phyloP scores from a whole-genome alignment of 257 asterid species.

The Petrea volubilis region DNA sequence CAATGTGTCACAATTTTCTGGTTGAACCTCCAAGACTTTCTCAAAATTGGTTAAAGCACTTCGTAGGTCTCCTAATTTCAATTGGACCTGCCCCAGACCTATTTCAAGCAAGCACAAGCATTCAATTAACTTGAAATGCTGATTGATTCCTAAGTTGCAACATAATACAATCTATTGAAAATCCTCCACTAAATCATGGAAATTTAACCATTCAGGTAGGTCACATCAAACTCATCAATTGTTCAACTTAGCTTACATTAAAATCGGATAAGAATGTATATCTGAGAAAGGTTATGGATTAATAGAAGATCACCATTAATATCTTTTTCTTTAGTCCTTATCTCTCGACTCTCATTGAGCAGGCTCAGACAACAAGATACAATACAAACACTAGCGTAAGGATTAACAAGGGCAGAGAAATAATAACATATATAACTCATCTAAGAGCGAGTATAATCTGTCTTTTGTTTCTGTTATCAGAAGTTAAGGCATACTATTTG shows the following conservation, averaged over 20 bases:
- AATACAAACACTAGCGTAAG: slow-evolving; percentile 7
- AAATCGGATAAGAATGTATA: neutral
- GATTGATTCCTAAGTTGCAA: neutral
- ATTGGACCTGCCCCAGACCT: slow-evolving; percentile 95
- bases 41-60: slow-evolving; percentile 91
- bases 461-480: too few relatives aligned
- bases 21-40: slow-evolving; percentile 94
- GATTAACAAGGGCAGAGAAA: slow-evolving; percentile 1
- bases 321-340: neutral
- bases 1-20: slow-evolving; percentile 82
- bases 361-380: slow-evolving; percentile 1
- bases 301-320: neutral
- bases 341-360: neutral
- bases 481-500: too few relatives aligned
- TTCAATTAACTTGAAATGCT: slow-evolving; percentile 17
- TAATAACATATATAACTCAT: neutral
- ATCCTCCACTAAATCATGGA: slow-evolving; percentile 1
- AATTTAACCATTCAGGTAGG: neutral
- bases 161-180: neutral
- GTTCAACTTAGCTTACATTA: slow-evolving; percentile 13
- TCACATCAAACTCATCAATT: slow-evolving; percentile 8
- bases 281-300: neutral
- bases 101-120: slow-evolving; percentile 31
- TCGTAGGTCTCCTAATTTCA: slow-evolving; percentile 62
- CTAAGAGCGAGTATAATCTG: neutral